Evolutionary conservation across 2,329 filamentous ascomycete genomes (phyloP).

Genomic region (Rachicladosporium sp.): DNA sequence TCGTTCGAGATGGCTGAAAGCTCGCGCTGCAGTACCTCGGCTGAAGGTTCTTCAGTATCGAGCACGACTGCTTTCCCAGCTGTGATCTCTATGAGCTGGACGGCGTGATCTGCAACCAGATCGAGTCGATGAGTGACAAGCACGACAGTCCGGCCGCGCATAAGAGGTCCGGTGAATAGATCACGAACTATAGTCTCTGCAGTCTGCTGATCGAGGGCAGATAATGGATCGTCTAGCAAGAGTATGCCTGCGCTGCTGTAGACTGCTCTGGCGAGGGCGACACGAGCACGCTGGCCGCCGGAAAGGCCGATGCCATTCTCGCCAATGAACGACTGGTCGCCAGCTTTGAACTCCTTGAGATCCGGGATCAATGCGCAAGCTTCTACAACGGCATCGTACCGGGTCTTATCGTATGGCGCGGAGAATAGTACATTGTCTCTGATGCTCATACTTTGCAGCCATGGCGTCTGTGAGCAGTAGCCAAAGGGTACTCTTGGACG

Average conservation of each 20-base stretch:
- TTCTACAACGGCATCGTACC: slow-evolving; percentile 57
- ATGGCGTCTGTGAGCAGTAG: slow-evolving; percentile 54
- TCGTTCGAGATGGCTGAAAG: slow-evolving; percentile 10
- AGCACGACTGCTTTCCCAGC: slow-evolving; percentile 40
- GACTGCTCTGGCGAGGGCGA: slow-evolving; percentile 37
- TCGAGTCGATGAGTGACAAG: slow-evolving; percentile 56
- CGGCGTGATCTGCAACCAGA: slow-evolving; percentile 58
- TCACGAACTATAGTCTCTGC: slow-evolving; percentile 48
- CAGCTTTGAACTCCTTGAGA: slow-evolving; percentile 49
- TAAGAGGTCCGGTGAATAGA: slow-evolving; percentile 43
- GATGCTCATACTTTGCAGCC: slow-evolving; percentile 59
- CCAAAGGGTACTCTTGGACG: slow-evolving; percentile 46
- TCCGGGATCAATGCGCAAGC: slow-evolving; percentile 51
- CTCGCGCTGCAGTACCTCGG: slow-evolving; percentile 8
- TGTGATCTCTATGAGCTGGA: slow-evolving; percentile 61
- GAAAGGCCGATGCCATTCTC: slow-evolving; percentile 35
- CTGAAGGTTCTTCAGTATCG: slow-evolving; percentile 13
- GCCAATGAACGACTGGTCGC: slow-evolving; percentile 44
- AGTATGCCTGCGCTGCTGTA: slow-evolving; percentile 34
- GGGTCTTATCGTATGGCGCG: slow-evolving; percentile 52
- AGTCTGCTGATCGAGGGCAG: slow-evolving; percentile 46
- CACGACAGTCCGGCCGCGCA: slow-evolving; percentile 42
- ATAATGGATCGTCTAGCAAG: slow-evolving; percentile 36
- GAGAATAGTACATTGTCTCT: slow-evolving; percentile 57
- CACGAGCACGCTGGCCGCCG: slow-evolving; percentile 36